Conservation (phyloP, 176 grass and related monocot genomes). For the Phoenix roebelenii region DNA sequence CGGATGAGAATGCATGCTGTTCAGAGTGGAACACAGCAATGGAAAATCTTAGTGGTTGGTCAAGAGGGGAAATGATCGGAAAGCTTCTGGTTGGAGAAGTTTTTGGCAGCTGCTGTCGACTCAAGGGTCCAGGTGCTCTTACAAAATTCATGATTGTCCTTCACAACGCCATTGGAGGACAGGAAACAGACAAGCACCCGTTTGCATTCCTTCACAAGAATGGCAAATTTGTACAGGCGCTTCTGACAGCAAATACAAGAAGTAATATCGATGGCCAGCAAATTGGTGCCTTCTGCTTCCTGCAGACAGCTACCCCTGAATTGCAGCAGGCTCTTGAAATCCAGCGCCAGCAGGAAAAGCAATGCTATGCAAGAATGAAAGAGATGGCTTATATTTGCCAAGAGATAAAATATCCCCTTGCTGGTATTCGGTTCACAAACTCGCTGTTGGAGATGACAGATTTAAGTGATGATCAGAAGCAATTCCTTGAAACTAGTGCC, state of each 20-base stretch:
- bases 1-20: conserved; percentile 86
- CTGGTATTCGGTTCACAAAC: conserved; percentile 79
- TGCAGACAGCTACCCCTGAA: conserved; percentile 83
- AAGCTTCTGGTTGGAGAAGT: conserved; percentile 84
- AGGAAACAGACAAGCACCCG: conserved; percentile 72
- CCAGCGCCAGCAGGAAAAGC: conserved; percentile 90
- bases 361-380: conserved; percentile 84
- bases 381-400: conserved; percentile 93
- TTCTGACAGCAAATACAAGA: conserved; percentile 78
- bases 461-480: conserved; percentile 87
- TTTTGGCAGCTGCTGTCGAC: conserved; percentile 74
- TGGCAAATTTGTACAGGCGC: conserved; percentile 81
- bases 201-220: conserved; percentile 95
- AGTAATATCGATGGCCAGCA: conserved; percentile 62
- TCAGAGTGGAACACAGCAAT: conserved; percentile 95
- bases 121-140: conserved; percentile 79
- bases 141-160: conserved; percentile 92
- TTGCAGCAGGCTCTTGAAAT: conserved; percentile 86
- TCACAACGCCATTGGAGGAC: conserved; percentile 76
- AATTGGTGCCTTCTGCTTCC: conserved; percentile 85
- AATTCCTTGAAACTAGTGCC: conserved; percentile 79
- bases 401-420: conserved; percentile 95
- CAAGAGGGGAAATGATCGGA: conserved; percentile 60
- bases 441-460: conserved; percentile 71
- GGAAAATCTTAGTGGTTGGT: conserved; percentile 95